Conservation (phyloP, 2,329 filamentous ascomycete genomes). For the Penicillium sp. region DNA sequence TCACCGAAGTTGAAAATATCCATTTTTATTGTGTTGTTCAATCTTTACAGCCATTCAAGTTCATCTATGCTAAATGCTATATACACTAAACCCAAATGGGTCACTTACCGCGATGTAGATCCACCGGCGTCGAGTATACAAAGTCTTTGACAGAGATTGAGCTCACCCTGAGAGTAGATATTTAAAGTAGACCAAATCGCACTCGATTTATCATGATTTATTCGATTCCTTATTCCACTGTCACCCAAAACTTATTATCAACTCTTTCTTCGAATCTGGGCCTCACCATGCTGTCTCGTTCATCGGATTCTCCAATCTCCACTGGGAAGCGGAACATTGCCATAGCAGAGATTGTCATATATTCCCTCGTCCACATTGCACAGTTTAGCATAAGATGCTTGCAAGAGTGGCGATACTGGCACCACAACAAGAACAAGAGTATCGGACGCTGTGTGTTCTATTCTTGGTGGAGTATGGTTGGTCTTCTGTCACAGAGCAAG, state of each 20-base stretch:
- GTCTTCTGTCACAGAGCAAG: conserved; percentile 25
- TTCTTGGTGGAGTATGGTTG: conserved; percentile 27
- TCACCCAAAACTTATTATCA: neutral
- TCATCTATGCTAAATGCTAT: neutral
- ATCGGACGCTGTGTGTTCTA: conserved; percentile 21
- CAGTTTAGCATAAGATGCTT: conserved; percentile 22
- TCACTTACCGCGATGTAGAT: neutral
- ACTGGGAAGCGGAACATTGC: conserved; percentile 14
- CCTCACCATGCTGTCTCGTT: conserved; percentile 6
- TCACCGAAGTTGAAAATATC: neutral
- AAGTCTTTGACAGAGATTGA: neutral
- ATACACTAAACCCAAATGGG: neutral
- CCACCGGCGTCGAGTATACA: neutral
- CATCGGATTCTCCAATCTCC: conserved; percentile 2
- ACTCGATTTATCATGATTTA: neutral
- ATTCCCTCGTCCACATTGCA: conserved; percentile 19
- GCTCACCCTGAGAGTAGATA: neutral
- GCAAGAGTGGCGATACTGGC: conserved; percentile 29
- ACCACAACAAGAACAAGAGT: conserved; percentile 18
- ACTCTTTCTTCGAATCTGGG: neutral
- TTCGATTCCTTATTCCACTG: neutral
- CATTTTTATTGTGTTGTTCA: neutral
- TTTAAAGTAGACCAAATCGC: neutral
- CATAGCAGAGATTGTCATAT: conserved; percentile 24
- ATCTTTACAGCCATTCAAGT: neutral